Base-by-base conservation (phyloP, 805 yeast genomes). In the Saccharomycopsis babjevae region DNA sequence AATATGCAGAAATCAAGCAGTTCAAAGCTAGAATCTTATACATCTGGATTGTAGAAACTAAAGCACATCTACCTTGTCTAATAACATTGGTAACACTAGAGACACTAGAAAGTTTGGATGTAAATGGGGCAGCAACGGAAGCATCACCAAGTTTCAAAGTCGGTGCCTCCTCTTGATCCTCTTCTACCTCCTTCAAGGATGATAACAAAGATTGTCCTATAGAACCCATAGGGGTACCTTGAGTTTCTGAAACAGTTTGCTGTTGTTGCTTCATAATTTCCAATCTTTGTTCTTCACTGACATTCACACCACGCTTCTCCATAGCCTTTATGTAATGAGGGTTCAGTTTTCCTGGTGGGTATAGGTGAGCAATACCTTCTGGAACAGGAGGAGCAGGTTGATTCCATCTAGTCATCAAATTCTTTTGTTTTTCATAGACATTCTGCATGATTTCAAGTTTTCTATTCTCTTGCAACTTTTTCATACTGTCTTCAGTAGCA, bases 71-170 rank as follows among this genome's bases (percentile, higher is more conserved):
- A 66, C 99, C 99, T 79, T 94, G 97, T 75, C 99, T 91, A 67
- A 94, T 83, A 66, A 94, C 88, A 71, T 91, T 86, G 59, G 96
- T 88, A 60, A 94, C 97, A 60, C 99, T 86, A 60, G 92, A 82
- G 38, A 94, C 99, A 69, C 87, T 88, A 30, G 97, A 83, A 66
- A 94, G 81, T 72, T 94, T 94, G 28, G 98, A 92, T 20, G 99
- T 94, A 73, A 94, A 90, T 56, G 99, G 99, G 39, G 99, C 99
- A 60, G 99, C 99, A 69, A 96, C 97, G 28, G 97, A 92, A 15
- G 99, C 99, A 76, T 94, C 99, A 68, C 99, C 99, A 60, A 94
- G 79, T 73, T 94, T 94, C 76, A 94, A 81, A 56, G 87, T 83
- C 62, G 99, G 99, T 0, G 96, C 96, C 67, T 93, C 97, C 38